Evolutionary conservation across 2,329 filamentous ascomycete species (phyloP).

Genomic region (Trichoderma pleuroti): DNA sequence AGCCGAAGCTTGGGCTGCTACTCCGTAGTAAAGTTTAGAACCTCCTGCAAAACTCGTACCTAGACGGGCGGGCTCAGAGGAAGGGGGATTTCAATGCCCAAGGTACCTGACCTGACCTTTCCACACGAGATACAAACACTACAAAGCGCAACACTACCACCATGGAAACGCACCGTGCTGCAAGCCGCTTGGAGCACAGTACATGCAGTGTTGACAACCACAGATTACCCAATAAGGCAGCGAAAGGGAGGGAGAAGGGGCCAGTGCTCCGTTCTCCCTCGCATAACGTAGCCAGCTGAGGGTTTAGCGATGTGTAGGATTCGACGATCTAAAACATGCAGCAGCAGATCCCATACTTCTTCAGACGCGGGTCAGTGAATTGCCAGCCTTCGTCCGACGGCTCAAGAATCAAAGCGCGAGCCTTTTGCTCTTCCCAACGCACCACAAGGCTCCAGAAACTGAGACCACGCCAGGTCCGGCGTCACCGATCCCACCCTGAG

Average conservation of each 20-base stretch:
- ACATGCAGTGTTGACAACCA: background rate
- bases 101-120: too few species aligned
- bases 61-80: background rate
- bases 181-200: background rate
- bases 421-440: background rate
- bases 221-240: background rate
- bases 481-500: constrained; percentile 12
- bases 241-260: background rate
- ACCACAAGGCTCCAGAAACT: constrained; percentile 1
- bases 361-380: background rate
- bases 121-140: too few species aligned
- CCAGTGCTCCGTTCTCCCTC: background rate
- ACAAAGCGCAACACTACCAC: background rate
- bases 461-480: constrained; percentile 8
- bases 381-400: background rate
- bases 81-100: background rate
- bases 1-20: background rate
- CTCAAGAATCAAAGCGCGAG: background rate
- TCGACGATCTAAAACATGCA: constrained; percentile 7
- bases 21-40: background rate
- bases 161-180: background rate
- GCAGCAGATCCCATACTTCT: background rate
- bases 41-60: background rate
- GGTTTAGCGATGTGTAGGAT: background rate
- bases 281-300: background rate